Evolutionary conservation across 1,139 yeast genomes (phyloP).

Genomic region (Entelexis paramagnoliae): DNA sequence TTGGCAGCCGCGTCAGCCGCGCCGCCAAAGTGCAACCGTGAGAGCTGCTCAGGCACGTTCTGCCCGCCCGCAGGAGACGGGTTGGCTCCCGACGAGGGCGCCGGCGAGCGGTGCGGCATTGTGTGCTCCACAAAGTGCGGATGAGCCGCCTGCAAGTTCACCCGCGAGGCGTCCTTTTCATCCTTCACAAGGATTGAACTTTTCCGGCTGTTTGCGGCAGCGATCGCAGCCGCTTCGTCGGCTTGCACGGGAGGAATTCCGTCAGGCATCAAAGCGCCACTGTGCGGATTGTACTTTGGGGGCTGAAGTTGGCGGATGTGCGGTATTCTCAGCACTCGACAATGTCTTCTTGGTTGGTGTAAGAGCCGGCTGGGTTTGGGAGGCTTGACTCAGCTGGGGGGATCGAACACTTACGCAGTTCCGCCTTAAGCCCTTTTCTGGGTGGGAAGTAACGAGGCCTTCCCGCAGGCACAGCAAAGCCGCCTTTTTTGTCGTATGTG

Average conservation of each 20-base stretch:
- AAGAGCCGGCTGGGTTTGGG: conserved; percentile 4
- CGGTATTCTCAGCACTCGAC: background rate
- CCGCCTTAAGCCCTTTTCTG: conserved; percentile 1
- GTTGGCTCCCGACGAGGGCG: background rate
- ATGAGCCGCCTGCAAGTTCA: conserved; percentile 16
- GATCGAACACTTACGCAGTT: background rate
- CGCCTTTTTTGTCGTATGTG: background rate
- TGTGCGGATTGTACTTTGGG: background rate
- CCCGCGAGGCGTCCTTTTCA: conserved; percentile 14
- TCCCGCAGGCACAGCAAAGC: background rate
- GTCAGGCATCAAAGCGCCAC: conserved; percentile 3
- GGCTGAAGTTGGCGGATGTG: background rate
- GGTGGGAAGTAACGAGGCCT: background rate
- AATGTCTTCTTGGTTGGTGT: conserved; percentile 3
- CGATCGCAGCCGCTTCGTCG: background rate
- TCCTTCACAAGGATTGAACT: conserved; percentile 24
- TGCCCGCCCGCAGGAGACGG: background rate
- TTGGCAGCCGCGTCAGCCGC: background rate
- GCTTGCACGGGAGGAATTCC: background rate
- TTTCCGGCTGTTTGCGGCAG: conserved; percentile 16
- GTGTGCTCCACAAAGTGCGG: conserved; percentile 22
- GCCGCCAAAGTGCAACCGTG: background rate
- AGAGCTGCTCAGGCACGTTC: background rate
- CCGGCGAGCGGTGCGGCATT: conserved; percentile 18
- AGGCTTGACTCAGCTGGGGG: conserved; percentile 6